These are phyloP conservation scores for Akanthomyces muscarius DNA, from an alignment of 2,329 filamentous ascomycete species.

Conservation along the genomic window DNA sequence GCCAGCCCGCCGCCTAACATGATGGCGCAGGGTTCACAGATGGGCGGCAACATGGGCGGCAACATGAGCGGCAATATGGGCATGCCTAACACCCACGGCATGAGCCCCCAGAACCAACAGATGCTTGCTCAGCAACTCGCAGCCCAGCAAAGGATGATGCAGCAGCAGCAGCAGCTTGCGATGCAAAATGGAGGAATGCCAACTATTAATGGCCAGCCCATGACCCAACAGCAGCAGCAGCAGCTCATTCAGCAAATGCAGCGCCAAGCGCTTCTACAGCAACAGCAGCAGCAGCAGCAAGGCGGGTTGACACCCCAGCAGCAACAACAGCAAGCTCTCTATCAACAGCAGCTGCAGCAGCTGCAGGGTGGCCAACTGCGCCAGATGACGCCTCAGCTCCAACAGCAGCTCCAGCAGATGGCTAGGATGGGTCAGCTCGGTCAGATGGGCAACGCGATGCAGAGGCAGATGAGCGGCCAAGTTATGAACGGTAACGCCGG, in stretches of 20 bases:
- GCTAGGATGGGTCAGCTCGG: conserved; percentile 30
- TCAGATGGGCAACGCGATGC: conserved; percentile 38
- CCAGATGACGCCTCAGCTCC: conserved; percentile 36
- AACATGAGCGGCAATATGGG: conserved; percentile 41
- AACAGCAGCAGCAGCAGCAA: conserved; percentile 24
- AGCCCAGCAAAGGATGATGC: conserved; percentile 44
- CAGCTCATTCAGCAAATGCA: conserved; percentile 37
- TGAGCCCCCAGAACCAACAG: conserved; percentile 37
- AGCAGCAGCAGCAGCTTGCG: conserved; percentile 35
- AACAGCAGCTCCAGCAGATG: conserved; percentile 36
- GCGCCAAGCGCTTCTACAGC: conserved; percentile 31
- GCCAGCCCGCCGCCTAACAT: conserved; percentile 57
- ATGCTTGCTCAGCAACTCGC: conserved; percentile 43
- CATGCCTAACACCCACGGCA: conserved; percentile 49
- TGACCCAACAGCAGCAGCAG: conserved; percentile 36
- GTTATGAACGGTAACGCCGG: conserved; percentile 29
- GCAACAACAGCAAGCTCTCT: conserved; percentile 41
- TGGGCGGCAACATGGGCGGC: conserved; percentile 45
- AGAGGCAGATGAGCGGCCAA: conserved; percentile 33
- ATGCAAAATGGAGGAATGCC: conserved; percentile 1
- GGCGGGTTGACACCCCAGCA: conserved; percentile 38
- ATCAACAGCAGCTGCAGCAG: conserved; percentile 40
- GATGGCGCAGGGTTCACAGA: conserved; percentile 55
- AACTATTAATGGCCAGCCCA: conserved; percentile 34
- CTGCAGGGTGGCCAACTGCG: conserved; percentile 35